Base-by-base conservation (phyloP, 768 basidiomycete genomes). In the Collybia nuda region DNA sequence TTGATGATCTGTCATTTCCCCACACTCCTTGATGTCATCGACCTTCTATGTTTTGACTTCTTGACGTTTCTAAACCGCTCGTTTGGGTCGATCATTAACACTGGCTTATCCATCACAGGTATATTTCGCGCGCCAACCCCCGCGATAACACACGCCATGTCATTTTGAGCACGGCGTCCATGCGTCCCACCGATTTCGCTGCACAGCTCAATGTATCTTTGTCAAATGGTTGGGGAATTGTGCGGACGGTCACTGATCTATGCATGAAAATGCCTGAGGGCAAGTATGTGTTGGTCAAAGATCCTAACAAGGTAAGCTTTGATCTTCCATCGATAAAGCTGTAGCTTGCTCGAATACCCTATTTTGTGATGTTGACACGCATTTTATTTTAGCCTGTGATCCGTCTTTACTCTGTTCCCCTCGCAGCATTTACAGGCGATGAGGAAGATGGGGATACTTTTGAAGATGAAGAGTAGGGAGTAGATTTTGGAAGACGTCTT, bases 261-360 rank as follows among this genome's bases (percentile, higher is more conserved):
- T 91, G 90, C 67, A 84, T 97, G 84, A 94, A 95, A 69, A 87
- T 94, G 85, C 92, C 93, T 18, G 96, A 98, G 69, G 97, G 97
- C 67, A 97, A 97, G 68, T 99, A 98, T 65, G 90, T 98, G 12
- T 75, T 99, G 22, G 85, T 99, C 46, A 97, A 96, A 72, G 97
- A 99, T 69, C 96, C 97, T 15, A 98, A 98, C 80, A 93, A 84
- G 84, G 95, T 96, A 63, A 60, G 79, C 67, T 47, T 55, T 50
- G 50, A 39, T 48, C 15, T 48, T 37, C 38, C 19, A 15, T 26
- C 9, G 29, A 43, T 38, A 37, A 51, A 39, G 32, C 32, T 32
- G 32, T 32, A 11, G 32, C 32, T 32, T 32, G 3, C 29, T 18
- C 44, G 40, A 26, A 23, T 40, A 40, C 42, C 29, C 42, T 47